Evolutionary conservation across 331 rosid species (phyloP).

Genomic region (Rhamnella rubrinervis): DNA sequence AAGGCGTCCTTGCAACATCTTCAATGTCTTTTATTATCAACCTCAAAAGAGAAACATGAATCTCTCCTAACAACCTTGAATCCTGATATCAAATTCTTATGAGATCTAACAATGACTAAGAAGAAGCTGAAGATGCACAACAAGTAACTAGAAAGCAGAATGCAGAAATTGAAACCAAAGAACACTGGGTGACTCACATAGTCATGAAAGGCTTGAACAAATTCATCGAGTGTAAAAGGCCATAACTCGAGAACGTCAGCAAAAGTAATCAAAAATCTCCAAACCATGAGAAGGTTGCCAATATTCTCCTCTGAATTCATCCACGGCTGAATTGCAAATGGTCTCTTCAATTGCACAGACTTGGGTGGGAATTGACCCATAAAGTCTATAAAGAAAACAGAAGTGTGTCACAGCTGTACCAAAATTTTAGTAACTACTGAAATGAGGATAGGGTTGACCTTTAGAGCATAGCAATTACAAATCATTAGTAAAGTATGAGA

Average conservation of each 20-base stretch:
- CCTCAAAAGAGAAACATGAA: conserved; percentile 84
- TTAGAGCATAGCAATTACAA: neutral
- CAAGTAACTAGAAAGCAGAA: conserved; percentile 10
- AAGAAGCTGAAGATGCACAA: neutral
- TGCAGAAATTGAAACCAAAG: conserved; percentile 29
- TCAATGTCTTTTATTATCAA: conserved; percentile 91
- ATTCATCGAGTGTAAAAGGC: conserved; percentile 97
- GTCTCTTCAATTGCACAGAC: conserved; percentile 66
- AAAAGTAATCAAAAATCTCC: conserved; percentile 94
- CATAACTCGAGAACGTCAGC: conserved; percentile 90
- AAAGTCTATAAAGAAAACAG: conserved; percentile 35
- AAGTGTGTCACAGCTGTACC: neutral
- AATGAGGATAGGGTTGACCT: neutral
- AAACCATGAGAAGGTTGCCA: conserved; percentile 96
- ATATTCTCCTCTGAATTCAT: conserved; percentile 75
- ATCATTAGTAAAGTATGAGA: neutral
- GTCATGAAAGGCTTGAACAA: conserved; percentile 94
- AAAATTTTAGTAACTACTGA: too few species aligned
- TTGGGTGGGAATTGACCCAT: conserved; percentile 75
- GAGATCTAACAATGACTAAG: conserved; percentile 8
- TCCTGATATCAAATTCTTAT: conserved; percentile 59
- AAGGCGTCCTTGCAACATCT: conserved; percentile 98
- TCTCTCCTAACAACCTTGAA: conserved; percentile 93
- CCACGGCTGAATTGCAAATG: conserved; percentile 91
- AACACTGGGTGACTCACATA: conserved; percentile 55